Evolutionary conservation across 306 rosid genomes (phyloP), one percentile per base, ranked within the genome.

Genomic region (Albizia julibrissin): DNA sequence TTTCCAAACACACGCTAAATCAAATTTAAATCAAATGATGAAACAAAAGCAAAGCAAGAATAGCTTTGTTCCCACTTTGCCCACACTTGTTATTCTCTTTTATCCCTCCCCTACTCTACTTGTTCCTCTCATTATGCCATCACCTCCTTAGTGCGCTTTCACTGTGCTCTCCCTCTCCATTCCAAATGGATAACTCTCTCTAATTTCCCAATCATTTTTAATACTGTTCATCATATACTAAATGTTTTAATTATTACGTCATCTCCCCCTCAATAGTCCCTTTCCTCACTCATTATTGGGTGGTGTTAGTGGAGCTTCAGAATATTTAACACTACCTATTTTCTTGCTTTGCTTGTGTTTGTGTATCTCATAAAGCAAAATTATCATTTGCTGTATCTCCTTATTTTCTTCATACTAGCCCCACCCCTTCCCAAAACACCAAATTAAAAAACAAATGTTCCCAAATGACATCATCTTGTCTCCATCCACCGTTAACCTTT

Each of bases 41-140:
- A 83, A 83, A 39, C 43, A 29, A 78, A 83, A 66, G 72, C 86
- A 87, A 83, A 91, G 80, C 76, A 26, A 65, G 1, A 46, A 46
- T 76, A 77, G 79, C 86, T 88, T 86, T 91, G 91, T 86, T 87
- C 79, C 85, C 86, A 80, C 85, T 91, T 89, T 87, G 43, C 86
- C 85, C 86, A 73, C 89, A 77, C 42, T 34, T 50, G 10, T 39
- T 74, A 69, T 88, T 81, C 79, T 69, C 66, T 80, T 80, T 74
- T 62, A 76, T 82, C 85, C 24, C n/a, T 31, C 22, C 24, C 1
- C 61, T 52, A 1, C 8, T 14, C 22, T 52, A 12, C 61, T 54
- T 54, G 86, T 75, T 69, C 37, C 86, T 82, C 84, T 87, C 87
- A 83, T 62, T 69, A 80, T 85, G 50, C 72, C 84, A 75, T 26